These are phyloP conservation scores for Vigna radiata DNA, from an alignment of 306 rosid species.

Conservation along the genomic window DNA sequence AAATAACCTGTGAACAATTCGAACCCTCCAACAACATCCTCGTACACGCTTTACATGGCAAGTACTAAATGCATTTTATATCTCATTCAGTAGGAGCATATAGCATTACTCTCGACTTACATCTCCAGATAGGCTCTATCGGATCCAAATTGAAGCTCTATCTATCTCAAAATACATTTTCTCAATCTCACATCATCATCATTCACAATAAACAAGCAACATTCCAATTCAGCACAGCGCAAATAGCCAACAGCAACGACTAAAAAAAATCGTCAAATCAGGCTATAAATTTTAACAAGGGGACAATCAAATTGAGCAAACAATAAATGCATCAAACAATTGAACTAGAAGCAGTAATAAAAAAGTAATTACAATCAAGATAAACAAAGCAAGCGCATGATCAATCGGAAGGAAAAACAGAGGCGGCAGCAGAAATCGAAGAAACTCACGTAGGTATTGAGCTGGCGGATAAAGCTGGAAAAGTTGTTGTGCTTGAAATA, in stretches of 20 bases:
- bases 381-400: background rate
- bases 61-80: background rate
- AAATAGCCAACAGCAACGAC: background rate
- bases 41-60: background rate
- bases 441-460: conserved; percentile 84
- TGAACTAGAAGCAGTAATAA: background rate
- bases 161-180: background rate
- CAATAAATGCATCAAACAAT: conserved; percentile 16
- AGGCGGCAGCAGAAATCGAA: background rate
- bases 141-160: conserved; percentile 40
- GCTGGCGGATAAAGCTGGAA: conserved; percentile 99
- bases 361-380: background rate
- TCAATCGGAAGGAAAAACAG: background rate
- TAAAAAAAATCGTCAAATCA: background rate
- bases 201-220: background rate
- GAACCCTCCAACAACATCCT: background rate
- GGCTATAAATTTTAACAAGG: background rate
- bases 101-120: background rate
- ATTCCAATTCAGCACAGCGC: conserved; percentile 7
- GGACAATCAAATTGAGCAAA: background rate
- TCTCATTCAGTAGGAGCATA: too few relatives aligned
- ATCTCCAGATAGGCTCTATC: conserved; percentile 19
- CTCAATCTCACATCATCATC: conserved; percentile 23
- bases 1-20: background rate
- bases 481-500: conserved; percentile 95